These are phyloP conservation scores for Ceratocystiopsis brevicomis DNA, from an alignment of 2,329 filamentous ascomycete genomes.

Conservation along the genomic window DNA sequence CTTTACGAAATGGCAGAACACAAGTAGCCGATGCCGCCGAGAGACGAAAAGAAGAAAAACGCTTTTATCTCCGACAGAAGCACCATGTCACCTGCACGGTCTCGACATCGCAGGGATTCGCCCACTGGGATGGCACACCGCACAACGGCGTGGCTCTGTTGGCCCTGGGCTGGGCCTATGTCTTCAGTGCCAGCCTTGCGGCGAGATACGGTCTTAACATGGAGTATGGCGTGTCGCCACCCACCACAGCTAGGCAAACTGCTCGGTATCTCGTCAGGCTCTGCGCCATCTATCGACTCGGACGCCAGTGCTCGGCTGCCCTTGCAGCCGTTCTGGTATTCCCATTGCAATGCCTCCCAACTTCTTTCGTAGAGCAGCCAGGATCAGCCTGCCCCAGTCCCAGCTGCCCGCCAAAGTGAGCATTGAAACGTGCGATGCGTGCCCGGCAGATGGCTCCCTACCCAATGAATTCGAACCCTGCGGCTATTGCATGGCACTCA, in stretches of 20 bases:
- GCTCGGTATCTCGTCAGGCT: constrained; percentile 4
- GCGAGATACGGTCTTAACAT: constrained; percentile 2
- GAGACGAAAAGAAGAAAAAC: not conserved
- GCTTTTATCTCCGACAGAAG: not conserved
- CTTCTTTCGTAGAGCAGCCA: not conserved
- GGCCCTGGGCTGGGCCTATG: constrained; percentile 5
- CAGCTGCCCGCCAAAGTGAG: not conserved
- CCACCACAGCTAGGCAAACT: constrained; percentile 3
- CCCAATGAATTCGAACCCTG: constrained; percentile 3
- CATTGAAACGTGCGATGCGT: not conserved
- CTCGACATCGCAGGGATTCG: not conserved
- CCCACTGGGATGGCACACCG: constrained; percentile 2
- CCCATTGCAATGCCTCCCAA: not conserved
- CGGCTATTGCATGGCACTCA: constrained; percentile 5
- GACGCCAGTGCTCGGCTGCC: constrained; percentile 3
- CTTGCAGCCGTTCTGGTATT: constrained; percentile 2
- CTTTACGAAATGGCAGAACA: not conserved
- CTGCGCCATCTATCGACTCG: constrained; percentile 3
- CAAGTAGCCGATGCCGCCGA: not conserved
- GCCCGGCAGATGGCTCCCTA: not conserved
- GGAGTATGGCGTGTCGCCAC: not conserved
- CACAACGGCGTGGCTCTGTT: constrained; percentile 6
- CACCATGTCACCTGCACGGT: not conserved
- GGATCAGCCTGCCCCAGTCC: constrained; percentile 2
- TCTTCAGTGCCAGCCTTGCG: constrained; percentile 4